phyloP scores from a whole-genome alignment of 148 eudicot genomes.

The Camellia lanceoleosa region DNA sequence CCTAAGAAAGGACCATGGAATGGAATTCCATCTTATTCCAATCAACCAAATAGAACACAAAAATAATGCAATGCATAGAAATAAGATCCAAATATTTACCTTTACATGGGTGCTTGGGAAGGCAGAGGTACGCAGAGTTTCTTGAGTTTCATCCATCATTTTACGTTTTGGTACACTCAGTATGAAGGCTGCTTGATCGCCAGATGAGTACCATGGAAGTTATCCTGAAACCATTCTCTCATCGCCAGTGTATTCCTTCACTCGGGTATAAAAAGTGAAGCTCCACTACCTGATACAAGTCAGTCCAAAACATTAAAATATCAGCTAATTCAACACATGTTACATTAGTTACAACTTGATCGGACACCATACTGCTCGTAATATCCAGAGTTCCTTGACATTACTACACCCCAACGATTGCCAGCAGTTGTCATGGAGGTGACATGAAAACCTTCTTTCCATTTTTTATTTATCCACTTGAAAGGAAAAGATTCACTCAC shows the following conservation, averaged over 20 bases:
- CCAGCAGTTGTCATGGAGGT: slow-evolving; percentile 97
- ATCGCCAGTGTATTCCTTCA: slow-evolving; percentile 88
- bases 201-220: slow-evolving; percentile 91
- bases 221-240: slow-evolving; percentile 87
- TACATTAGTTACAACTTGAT: not conserved
- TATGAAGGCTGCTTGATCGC: slow-evolving; percentile 89
- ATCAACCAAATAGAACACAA: no score
- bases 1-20: no score
- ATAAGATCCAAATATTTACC: no score
- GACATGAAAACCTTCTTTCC: slow-evolving; percentile 93
- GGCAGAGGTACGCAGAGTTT: no score
- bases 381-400: slow-evolving; percentile 86
- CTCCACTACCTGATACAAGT: slow-evolving; percentile 65
- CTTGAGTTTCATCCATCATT: slow-evolving; percentile 74
- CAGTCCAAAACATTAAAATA: not conserved
- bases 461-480: slow-evolving; percentile 89
- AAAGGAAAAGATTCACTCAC: slow-evolving; percentile 93
- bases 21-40: no score
- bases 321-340: not conserved
- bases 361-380: slow-evolving; percentile 57
- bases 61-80: no score
- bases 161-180: slow-evolving; percentile 83
- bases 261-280: slow-evolving; percentile 89
- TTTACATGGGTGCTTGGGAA: no score
- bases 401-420: slow-evolving; percentile 93